Base-by-base conservation (phyloP, 495 filamentous ascomycete genomes). In the Barbatosphaeria neglecta region DNA sequence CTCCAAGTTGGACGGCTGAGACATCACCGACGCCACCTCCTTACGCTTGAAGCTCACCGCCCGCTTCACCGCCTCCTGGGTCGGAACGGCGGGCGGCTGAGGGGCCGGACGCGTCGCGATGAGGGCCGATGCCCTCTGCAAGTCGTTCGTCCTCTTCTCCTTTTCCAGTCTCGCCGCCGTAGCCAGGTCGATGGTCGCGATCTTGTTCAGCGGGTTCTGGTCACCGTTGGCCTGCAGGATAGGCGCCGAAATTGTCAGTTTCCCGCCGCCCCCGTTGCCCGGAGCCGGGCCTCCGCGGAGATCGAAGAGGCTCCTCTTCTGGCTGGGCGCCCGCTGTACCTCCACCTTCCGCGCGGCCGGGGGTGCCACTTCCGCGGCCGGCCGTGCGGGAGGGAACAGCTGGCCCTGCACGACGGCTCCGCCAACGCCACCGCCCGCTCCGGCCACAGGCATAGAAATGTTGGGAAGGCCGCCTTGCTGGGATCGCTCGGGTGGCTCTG, bases 221-320 rank as follows among this genome's bases (percentile, higher is more conserved):
- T 44, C 49, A 25, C 59, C 59, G 35, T 63, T 56, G n/a, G 59
- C 53, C 47, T 66, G 56, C 31, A 72, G 46, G 42, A 78, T 60
- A 20, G 74, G 74, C n/a, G 66, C 61, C 19, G 73, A 70, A 41
- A 78, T 78, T 10, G 57, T 50, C 6, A 73, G 45, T 39, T 62
- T 74, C 33, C 59, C 61, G 33, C 53, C 51, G 33, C 53, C 51
- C 25, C 47, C 50, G 23, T 52, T 37, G 42, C 57, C 62, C 9
- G 46, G 37, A 35, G 57, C 61, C 19, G 59, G 43, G 22, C 50
- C 58, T 4, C 47, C 49, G 27, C 63, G 66, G 10, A 55, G 56
- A 13, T 46, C 51, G 33, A 64, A 62, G 28, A 64, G 22, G 20
- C 48, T 31, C 39, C 53, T 55, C 53, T 69, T 70, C 46, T 63